Base-by-base conservation (phyloP, 352 stramenopile genomes). In the Elongisporangium prolatum region DNA sequence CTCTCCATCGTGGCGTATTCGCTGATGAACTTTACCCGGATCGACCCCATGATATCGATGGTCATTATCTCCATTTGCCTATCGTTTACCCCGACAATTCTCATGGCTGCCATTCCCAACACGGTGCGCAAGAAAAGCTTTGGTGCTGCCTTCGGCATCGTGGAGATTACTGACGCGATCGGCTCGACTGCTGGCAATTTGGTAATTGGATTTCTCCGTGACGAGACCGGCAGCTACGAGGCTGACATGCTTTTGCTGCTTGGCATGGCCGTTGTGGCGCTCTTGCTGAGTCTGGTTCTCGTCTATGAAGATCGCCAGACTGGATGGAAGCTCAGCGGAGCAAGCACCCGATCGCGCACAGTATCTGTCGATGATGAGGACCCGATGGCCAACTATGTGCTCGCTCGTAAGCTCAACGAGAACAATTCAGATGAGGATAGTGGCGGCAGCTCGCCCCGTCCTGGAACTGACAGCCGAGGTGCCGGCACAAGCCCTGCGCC, bases 31-130 rank as follows among this genome's bases (percentile, higher is more conserved):
- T 96, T 93, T 71, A 93, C 84, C 37, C 62, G 82, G 13, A 64
- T 81, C 22, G 69, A 81, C 56, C 88, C 88, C 17, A n/a, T 96
- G 9, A 72, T 93, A 24, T 89, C 84, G 28, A 95, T 96, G 84
- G 38, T 95, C 51, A 61, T 96, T 18, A 93, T 96, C 60, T 95
- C 85, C 17, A 67, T 95, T 24, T 93, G 86, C 56, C 63, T 95
- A 6, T 91, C 81, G 50, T 91, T 91, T 62, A 95, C 87, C 17
- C 88, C 88, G 14, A 96, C 86, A 50, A 91, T 96, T 50, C 57
- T 96, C 37, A 95, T 96, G 77, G 86, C 88, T 11, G 73, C 80
- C 18, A 93, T 96, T 34, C 84, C 88, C 13, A 88, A 83, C 52
- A 88, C 82, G 11, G 86, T 96, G 37, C 75, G 71, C 48, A 76